A percentile compares a stretch with the other conserved stretches of the same genome.
Conservation (phyloP, 306 rosid genomes). For the Sophora flavescens region DNA sequence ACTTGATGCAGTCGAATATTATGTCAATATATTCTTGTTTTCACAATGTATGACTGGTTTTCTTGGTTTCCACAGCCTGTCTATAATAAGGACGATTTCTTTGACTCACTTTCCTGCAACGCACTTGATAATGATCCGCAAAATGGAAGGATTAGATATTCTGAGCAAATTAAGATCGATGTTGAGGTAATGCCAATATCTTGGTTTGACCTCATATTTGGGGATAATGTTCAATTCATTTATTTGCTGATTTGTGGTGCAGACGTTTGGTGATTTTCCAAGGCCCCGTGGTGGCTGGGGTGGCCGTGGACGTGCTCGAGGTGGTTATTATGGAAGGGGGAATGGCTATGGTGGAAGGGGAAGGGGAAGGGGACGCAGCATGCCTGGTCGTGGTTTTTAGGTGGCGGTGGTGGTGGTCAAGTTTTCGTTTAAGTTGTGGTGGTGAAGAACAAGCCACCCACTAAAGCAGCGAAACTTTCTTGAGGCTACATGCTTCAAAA, state of each 20-base stretch:
- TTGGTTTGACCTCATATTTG: constrained; percentile 19
- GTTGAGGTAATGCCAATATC: constrained; percentile 54
- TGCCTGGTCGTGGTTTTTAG: constrained; percentile 43
- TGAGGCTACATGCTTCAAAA: constrained; percentile 36
- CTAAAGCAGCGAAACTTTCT: constrained; percentile 24
- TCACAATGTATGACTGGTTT: constrained; percentile 23
- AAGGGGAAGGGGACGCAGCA: constrained; percentile 62
- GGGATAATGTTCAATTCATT: constrained; percentile 9
- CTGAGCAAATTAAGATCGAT: constrained; percentile 63
- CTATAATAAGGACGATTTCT: constrained; percentile 66
- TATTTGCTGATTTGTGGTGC: constrained; percentile 42
- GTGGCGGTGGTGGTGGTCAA: background rate
- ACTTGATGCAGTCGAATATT: background rate
- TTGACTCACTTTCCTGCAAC: constrained; percentile 59
- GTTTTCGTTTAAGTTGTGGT: constrained; percentile 42
- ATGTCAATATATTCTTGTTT: background rate
- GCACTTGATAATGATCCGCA: constrained; percentile 47
- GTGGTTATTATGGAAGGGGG: constrained; percentile 65
- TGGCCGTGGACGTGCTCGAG: constrained; percentile 56
- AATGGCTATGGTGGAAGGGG: constrained; percentile 59
- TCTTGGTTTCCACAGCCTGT: constrained; percentile 48
- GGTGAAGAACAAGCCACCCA: constrained; percentile 40
- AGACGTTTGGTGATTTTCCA: constrained; percentile 61
- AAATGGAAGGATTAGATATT: constrained; percentile 60
- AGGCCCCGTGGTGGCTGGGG: constrained; percentile 63